These are phyloP conservation scores for Pythium grandisporangium DNA, from an alignment of 352 stramenopile species.

Conservation along the genomic window DNA sequence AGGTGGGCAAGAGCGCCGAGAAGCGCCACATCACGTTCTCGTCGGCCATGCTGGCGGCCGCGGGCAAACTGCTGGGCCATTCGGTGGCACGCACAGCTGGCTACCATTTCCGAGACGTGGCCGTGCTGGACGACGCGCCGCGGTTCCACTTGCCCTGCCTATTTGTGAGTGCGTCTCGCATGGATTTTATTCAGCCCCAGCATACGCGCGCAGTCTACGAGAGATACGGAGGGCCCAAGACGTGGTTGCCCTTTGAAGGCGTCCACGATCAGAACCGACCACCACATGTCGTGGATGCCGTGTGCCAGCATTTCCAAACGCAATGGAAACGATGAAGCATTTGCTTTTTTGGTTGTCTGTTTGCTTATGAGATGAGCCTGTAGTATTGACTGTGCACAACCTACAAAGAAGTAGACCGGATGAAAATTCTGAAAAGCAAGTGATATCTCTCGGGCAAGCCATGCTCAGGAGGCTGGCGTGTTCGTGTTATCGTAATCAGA, in stretches of 20 bases:
- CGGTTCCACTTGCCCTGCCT: conserved; percentile 39
- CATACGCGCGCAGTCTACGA: conserved; percentile 45
- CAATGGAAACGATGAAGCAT: conserved; percentile 8
- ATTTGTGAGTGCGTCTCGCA: conserved; percentile 60
- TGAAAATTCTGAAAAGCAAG: no score
- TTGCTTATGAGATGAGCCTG: neutral
- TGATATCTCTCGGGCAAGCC: no score
- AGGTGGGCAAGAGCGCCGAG: conserved; percentile 63
- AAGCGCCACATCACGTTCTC: conserved; percentile 60
- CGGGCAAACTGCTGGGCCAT: conserved; percentile 55
- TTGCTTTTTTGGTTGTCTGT: no score
- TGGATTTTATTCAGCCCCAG: conserved; percentile 62
- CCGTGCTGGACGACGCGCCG: conserved; percentile 29
- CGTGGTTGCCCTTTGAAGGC: conserved; percentile 41
- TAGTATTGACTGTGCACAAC: no score
- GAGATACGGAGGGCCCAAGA: conserved; percentile 49
- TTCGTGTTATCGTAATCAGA: no score
- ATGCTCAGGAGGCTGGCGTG: no score
- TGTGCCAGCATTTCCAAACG: conserved; percentile 7
- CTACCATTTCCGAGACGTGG: conserved; percentile 44
- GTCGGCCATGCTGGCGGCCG: conserved; percentile 46
- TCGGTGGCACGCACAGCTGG: conserved; percentile 57
- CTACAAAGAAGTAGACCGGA: no score
- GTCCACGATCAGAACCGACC: conserved; percentile 57
- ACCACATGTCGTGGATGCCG: conserved; percentile 26